phyloP scores from a whole-genome alignment of 345 rosid species.

The Populus ilicifolia region DNA sequence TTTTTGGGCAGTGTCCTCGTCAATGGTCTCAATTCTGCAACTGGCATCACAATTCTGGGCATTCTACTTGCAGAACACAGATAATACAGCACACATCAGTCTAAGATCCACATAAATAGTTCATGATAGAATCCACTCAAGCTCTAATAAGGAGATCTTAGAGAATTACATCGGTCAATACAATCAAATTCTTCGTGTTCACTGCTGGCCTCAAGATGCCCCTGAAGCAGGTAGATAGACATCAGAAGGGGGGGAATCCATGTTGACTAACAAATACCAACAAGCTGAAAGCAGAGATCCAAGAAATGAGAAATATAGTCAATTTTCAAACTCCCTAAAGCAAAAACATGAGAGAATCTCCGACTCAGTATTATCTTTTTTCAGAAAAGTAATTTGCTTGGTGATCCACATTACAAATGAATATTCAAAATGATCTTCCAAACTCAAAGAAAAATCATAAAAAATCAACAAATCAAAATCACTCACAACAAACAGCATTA shows the following conservation, averaged over 20 bases:
- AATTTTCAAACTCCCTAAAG: too few species aligned
- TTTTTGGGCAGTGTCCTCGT: constrained; percentile 46
- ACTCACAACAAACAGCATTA: too few species aligned
- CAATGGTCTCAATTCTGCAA: constrained; percentile 68
- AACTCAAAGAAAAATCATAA: too few species aligned
- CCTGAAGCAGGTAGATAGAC: constrained; percentile 31
- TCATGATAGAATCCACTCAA: neutral
- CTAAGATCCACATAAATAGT: constrained; percentile 1
- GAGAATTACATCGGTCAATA: constrained; percentile 56
- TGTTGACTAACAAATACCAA: too few species aligned
- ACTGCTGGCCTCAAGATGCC: constrained; percentile 91
- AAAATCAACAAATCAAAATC: too few species aligned
- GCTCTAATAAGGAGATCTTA: constrained; percentile 16
- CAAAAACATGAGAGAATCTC: too few species aligned
- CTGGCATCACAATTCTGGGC: constrained; percentile 65
- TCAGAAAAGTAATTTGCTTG: too few species aligned
- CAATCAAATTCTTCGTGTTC: constrained; percentile 52
- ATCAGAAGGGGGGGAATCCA: constrained; percentile 1
- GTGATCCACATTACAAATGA: too few species aligned
- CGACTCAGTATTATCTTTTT: too few species aligned
- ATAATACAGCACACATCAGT: constrained; percentile 3
- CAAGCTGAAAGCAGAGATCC: too few species aligned
- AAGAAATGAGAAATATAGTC: too few species aligned
- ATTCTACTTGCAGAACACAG: constrained; percentile 55
- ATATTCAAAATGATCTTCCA: too few species aligned